phyloP scores from a whole-genome alignment of 305 asterid genomes.

The Fraxinus sp. region DNA sequence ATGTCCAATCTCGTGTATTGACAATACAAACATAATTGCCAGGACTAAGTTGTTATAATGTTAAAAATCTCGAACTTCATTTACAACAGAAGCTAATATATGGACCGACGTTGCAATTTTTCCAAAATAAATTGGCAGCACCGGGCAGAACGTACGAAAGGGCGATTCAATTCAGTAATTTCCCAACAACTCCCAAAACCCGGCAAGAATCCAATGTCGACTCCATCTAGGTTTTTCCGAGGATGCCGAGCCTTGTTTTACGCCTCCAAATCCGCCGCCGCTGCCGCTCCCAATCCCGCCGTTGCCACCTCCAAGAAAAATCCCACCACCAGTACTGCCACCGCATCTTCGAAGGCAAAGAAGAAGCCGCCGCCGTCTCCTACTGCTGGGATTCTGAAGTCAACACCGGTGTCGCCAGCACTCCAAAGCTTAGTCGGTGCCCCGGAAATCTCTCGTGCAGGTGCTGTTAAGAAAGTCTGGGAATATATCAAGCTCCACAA shows the following conservation, averaged over 20 bases:
- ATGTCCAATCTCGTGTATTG: background rate
- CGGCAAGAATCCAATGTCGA: constrained; percentile 28
- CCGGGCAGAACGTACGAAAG: background rate
- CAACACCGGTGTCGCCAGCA: constrained; percentile 41
- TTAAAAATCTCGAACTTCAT: background rate
- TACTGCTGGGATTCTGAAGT: constrained; percentile 35
- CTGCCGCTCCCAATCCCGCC: constrained; percentile 27
- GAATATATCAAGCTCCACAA: constrained; percentile 50
- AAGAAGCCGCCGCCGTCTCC: constrained; percentile 23
- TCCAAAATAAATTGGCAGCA: background rate
- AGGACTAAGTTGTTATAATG: background rate
- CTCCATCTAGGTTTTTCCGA: constrained; percentile 37
- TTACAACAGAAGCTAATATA: background rate
- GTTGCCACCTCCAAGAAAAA: constrained; percentile 31
- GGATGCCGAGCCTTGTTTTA: constrained; percentile 38
- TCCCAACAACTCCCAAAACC: background rate
- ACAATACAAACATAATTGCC: too few relatives aligned
- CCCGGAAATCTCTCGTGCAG: constrained; percentile 44
- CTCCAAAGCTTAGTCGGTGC: constrained; percentile 49
- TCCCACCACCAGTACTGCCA: constrained; percentile 18
- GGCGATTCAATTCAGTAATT: background rate
- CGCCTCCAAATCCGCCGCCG: constrained; percentile 34
- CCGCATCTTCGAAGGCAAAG: constrained; percentile 32
- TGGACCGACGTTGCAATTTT: background rate
- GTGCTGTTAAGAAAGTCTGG: constrained; percentile 57